Evolutionary conservation across 495 filamentous ascomycete genomes (phyloP).

Genomic region (Penicillium soppii): DNA sequence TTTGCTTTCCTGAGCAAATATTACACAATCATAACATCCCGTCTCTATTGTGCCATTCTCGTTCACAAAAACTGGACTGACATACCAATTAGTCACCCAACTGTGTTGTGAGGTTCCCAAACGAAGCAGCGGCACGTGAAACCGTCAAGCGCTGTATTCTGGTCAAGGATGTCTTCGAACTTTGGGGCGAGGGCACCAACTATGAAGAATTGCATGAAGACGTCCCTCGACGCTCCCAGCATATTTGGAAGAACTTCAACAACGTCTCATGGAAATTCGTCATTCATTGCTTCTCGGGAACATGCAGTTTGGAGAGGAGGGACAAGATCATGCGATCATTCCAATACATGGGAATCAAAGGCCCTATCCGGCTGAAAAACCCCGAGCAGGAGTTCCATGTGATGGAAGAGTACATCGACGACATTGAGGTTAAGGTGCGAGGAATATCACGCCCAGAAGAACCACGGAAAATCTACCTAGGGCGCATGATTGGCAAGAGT

Average conservation of each 20-base stretch:
- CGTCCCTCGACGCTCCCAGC: constrained; percentile 54
- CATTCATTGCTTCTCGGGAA: constrained; percentile 73
- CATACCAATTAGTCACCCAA: constrained; percentile 70
- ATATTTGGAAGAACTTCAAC: constrained; percentile 64
- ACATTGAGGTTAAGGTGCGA: constrained; percentile 24
- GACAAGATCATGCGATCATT: constrained; percentile 76
- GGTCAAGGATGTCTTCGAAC: constrained; percentile 75
- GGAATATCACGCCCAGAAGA: constrained; percentile 29
- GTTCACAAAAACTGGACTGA: constrained; percentile 8
- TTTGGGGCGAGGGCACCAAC: constrained; percentile 74
- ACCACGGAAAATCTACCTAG: constrained; percentile 67
- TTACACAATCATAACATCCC: neutral
- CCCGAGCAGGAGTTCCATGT: constrained; percentile 74
- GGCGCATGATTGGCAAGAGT: constrained; percentile 63
- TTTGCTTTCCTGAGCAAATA: neutral
- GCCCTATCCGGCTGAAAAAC: constrained; percentile 69
- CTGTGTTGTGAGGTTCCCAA: constrained; percentile 69
- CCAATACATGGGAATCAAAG: constrained; percentile 70
- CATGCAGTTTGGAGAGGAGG: constrained; percentile 58
- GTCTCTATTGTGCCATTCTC: neutral
- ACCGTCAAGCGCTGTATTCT: constrained; percentile 78
- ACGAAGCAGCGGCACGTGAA: constrained; percentile 60
- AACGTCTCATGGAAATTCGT: constrained; percentile 74
- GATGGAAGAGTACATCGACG: constrained; percentile 72
- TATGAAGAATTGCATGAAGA: constrained; percentile 69